Percentiles rank a stretch among this genome's conserved stretches.
Evolutionary conservation across 2,329 filamentous ascomycete genomes (phyloP).

Genomic region (Tetracladium maxilliforme): DNA sequence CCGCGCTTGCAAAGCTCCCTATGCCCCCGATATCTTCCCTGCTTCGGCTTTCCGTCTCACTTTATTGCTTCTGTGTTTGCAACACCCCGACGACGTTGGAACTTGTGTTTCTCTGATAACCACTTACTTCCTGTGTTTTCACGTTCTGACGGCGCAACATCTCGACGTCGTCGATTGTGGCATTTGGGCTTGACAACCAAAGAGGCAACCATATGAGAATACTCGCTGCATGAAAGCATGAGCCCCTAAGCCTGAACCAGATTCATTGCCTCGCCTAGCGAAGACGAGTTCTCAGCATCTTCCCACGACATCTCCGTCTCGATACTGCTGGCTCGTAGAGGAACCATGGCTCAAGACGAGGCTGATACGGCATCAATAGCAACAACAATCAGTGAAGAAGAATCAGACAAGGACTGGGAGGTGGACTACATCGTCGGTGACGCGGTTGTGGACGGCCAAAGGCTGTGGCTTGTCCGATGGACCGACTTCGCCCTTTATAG

Average conservation of each 20-base stretch:
- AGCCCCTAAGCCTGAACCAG: slow-evolving; percentile 3
- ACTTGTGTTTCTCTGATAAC: too few relatives aligned
- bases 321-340: neutral
- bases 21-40: too few relatives aligned
- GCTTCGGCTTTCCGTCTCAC: too few relatives aligned
- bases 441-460: slow-evolving; percentile 25
- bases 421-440: slow-evolving; percentile 37
- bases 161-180: too few relatives aligned
- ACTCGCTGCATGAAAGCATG: too few relatives aligned
- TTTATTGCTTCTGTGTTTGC: too few relatives aligned
- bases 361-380: neutral
- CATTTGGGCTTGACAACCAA: too few relatives aligned
- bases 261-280: slow-evolving; percentile 1
- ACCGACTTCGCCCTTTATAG: slow-evolving; percentile 38
- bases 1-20: too few relatives aligned
- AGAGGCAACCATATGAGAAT: too few relatives aligned
- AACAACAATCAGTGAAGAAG: neutral
- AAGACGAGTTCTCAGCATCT: neutral
- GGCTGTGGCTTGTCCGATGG: slow-evolving; percentile 50
- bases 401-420: slow-evolving; percentile 16
- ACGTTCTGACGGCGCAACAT: too few relatives aligned
- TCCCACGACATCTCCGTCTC: neutral
- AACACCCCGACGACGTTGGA: too few relatives aligned
- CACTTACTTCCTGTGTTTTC: too few relatives aligned
- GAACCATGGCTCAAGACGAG: neutral